Percentiles rank a stretch among this genome's conserved stretches.
Conservation (phyloP, 2,329 filamentous ascomycete species). For the Pseudogymnoascus sp. region DNA sequence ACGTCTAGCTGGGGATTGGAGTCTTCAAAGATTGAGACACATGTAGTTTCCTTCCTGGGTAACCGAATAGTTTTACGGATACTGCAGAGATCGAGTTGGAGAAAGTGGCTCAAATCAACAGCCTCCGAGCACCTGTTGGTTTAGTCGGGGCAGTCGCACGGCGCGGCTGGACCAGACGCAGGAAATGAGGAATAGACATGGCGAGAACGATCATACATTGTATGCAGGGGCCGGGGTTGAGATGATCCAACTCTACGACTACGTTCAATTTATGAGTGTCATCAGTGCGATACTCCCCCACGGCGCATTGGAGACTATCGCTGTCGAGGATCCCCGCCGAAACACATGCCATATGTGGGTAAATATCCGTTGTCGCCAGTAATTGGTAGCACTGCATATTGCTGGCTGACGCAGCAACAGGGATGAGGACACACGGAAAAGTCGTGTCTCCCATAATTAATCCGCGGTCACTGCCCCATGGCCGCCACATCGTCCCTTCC, state of each 20-base stretch:
- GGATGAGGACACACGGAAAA: background rate
- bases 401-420: background rate
- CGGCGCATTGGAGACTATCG: background rate
- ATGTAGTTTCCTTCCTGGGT: too few relatives aligned
- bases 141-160: background rate
- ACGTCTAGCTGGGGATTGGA: background rate
- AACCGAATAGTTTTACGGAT: background rate
- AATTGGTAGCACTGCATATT: slow-evolving; percentile 2
- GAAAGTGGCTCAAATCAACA: background rate
- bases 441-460: background rate
- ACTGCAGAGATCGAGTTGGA: background rate
- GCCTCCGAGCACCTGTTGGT: background rate
- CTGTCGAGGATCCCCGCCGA: background rate
- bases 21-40: background rate
- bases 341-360: background rate
- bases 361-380: background rate
- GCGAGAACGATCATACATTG: background rate
- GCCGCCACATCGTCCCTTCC: background rate
- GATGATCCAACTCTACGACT: background rate
- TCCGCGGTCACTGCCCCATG: background rate
- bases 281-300: background rate
- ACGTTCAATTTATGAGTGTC: background rate
- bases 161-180: background rate
- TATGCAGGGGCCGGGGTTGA: background rate
- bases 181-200: background rate